These are phyloP conservation scores for Yamadazyma dushanensis DNA, from an alignment of 1,139 yeast species.

Conservation along the genomic window DNA sequence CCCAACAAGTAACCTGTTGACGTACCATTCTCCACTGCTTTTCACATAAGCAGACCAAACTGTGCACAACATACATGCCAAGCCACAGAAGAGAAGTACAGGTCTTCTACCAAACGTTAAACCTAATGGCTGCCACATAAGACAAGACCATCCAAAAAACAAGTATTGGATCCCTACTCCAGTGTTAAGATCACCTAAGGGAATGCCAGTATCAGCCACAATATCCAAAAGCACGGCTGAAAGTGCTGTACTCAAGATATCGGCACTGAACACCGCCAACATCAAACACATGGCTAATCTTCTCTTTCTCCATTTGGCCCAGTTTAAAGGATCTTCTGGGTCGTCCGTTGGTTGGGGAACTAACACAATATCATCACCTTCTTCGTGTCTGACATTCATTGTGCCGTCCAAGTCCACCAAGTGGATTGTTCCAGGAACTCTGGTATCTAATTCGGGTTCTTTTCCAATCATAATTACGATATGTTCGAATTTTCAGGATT, in stretches of 20 bases:
- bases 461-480: constrained; percentile 4
- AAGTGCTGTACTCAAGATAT: constrained; percentile 12
- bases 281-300: constrained; percentile 16
- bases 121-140: constrained; percentile 17
- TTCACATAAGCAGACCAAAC: constrained; percentile 46
- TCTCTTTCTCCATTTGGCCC: constrained; percentile 22
- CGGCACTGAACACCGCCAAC: constrained; percentile 15
- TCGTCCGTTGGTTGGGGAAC: constrained; percentile 28
- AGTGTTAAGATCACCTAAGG: constrained; percentile 26
- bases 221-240: constrained; percentile 13
- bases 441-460: constrained; percentile 6
- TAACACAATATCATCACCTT: constrained; percentile 22
- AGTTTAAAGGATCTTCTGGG: constrained; percentile 27
- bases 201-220: constrained; percentile 16
- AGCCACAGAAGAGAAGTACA: constrained; percentile 34
- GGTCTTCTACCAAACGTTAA: constrained; percentile 51
- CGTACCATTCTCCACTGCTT: constrained; percentile 41
- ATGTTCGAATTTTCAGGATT: not conserved
- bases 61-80: constrained; percentile 29
- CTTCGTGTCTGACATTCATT: constrained; percentile 22
- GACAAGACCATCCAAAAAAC: constrained; percentile 28
- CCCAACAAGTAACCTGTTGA: constrained; percentile 45
- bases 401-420: constrained; percentile 23
- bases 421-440: constrained; percentile 28
- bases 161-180: constrained; percentile 34